These are phyloP conservation scores for Podaxis sp. DNA, from an alignment of 768 basidiomycete species.

Conservation along the genomic window DNA sequence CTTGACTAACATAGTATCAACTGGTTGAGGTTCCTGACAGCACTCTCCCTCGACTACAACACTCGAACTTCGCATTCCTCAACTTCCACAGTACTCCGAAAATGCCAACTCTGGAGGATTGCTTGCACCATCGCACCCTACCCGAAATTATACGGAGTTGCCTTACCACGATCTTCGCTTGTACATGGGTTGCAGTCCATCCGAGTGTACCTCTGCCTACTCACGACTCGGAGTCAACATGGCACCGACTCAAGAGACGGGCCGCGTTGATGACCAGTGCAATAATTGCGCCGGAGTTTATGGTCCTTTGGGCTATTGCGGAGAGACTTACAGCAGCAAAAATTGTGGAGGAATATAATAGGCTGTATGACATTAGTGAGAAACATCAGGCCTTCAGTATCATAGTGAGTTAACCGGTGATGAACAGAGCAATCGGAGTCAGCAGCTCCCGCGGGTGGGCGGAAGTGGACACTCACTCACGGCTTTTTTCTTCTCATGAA, in stretches of 20 bases:
- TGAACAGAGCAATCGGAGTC: background rate
- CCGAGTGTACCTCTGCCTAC: slow-evolving; percentile 15
- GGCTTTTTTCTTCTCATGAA: slow-evolving; percentile 17
- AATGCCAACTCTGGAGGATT: background rate
- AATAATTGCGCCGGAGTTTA: background rate
- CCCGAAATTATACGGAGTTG: slow-evolving; percentile 20
- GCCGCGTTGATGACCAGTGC: background rate
- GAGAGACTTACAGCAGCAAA: background rate
- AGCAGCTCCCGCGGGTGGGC: background rate
- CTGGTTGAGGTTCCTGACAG: too few relatives aligned
- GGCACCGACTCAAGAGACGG: background rate
- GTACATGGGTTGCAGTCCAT: slow-evolving; percentile 23
- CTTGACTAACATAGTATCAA: too few relatives aligned
- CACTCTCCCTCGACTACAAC: background rate
- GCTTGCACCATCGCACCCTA: background rate
- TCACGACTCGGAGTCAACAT: background rate
- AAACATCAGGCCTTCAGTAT: background rate
- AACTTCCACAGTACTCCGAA: background rate
- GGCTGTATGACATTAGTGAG: background rate
- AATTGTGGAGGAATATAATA: background rate
- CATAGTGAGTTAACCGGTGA: background rate
- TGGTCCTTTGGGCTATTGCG: background rate
- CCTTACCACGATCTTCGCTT: slow-evolving; percentile 21
- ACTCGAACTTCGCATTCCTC: background rate
- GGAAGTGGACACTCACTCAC: slow-evolving; percentile 17